Conservation (phyloP, 2,329 filamentous ascomycete species). For the Beauveria bassiana region DNA sequence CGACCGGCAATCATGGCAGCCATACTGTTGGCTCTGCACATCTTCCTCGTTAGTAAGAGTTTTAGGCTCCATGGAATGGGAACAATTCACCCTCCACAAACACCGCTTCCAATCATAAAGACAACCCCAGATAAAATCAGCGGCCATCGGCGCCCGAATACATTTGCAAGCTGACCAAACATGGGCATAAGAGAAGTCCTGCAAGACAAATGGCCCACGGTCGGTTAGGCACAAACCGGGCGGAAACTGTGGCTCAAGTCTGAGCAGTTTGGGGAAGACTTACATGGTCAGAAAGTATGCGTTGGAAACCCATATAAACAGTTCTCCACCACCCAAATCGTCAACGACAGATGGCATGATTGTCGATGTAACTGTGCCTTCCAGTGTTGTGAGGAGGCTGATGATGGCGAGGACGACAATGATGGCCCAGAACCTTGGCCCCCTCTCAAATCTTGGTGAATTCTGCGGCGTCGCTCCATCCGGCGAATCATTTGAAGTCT, state of each 20-base stretch:
- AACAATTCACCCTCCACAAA: conserved; percentile 11
- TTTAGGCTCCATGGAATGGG: not conserved
- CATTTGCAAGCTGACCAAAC: conserved; percentile 19
- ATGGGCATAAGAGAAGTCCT: conserved; percentile 18
- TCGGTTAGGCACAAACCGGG: conserved; percentile 10
- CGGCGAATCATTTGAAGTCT: not conserved
- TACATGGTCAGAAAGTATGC: conserved; percentile 19
- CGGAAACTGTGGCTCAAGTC: not conserved
- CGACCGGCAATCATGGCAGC: conserved; percentile 36
- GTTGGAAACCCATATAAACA: conserved; percentile 22
- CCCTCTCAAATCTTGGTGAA: not conserved
- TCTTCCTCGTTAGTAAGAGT: not conserved
- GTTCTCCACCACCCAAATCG: conserved; percentile 15
- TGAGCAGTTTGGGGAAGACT: not conserved
- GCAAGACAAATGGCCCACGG: not conserved
- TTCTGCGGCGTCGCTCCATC: no score
- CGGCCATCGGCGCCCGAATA: conserved; percentile 19
- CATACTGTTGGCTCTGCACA: conserved; percentile 14
- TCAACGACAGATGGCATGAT: conserved; percentile 18
- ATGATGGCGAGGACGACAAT: conserved; percentile 14
- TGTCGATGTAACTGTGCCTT: conserved; percentile 20
- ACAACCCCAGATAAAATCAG: conserved; percentile 18
- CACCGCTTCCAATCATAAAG: conserved; percentile 19
- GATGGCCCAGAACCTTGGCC: conserved; percentile 14
- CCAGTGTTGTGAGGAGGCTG: conserved; percentile 18